These are phyloP conservation scores for Hypoxylon rubiginosum DNA, from an alignment of 2,329 filamentous ascomycete species.

Conservation along the genomic window DNA sequence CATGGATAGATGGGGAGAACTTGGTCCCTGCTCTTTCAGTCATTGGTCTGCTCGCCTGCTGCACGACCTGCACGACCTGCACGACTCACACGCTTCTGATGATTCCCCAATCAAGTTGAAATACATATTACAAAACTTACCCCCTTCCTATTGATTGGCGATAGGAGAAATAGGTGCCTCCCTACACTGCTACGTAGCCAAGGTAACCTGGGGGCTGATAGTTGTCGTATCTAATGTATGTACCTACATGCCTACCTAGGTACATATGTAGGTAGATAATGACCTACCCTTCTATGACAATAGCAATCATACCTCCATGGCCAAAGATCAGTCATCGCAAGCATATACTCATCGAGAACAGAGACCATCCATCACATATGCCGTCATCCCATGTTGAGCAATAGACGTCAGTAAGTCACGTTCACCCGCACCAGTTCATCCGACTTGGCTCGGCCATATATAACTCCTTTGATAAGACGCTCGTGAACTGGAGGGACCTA, in stretches of 20 bases:
- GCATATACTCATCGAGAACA: not conserved
- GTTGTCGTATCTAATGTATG: not conserved
- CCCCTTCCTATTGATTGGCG: not conserved
- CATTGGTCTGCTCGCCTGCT: slow-evolving; percentile 16
- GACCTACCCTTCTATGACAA: slow-evolving; percentile 17
- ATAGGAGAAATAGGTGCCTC: not conserved
- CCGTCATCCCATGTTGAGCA: not conserved
- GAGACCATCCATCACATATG: not conserved
- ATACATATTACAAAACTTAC: slow-evolving; percentile 3
- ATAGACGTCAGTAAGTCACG: slow-evolving; percentile 22
- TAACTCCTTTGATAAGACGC: slow-evolving; percentile 24
- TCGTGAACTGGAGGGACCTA: slow-evolving; percentile 8
- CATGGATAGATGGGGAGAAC: not conserved
- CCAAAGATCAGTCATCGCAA: not conserved
- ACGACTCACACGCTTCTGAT: not conserved
- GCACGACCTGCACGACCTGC: slow-evolving; percentile 10
- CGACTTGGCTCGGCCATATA: slow-evolving; percentile 18
- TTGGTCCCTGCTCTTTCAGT: slow-evolving; percentile 9
- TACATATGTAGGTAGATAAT: slow-evolving; percentile 5
- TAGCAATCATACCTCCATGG: not conserved
- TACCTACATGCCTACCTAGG: not conserved
- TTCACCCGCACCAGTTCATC: slow-evolving; percentile 28
- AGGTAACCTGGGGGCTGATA: slow-evolving; percentile 3
- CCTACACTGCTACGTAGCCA: not conserved
- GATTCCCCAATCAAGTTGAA: slow-evolving; percentile 1